Percentiles rank a stretch among this genome's conserved stretches.
Conservation (phyloP, 192 early-diverging fungal species). For the Backusella tarrabulga region DNA sequence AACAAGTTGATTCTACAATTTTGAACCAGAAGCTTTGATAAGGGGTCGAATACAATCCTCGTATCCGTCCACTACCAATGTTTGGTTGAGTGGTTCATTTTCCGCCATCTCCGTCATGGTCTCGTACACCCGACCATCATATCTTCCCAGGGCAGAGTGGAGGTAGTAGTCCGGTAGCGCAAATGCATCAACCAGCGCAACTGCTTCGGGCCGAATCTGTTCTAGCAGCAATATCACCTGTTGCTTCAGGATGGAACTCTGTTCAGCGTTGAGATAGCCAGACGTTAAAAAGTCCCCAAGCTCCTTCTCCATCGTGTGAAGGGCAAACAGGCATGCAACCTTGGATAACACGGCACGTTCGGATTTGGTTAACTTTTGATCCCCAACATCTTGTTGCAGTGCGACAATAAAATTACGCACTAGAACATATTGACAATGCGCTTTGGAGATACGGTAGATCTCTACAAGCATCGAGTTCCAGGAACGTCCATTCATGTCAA, state of each 20-base stretch:
- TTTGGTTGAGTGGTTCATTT: constrained; percentile 73
- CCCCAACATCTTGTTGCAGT: constrained; percentile 29
- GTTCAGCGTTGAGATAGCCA: constrained; percentile 51
- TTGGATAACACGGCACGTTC: constrained; percentile 35
- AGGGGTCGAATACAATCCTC: constrained; percentile 32
- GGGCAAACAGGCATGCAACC: constrained; percentile 53
- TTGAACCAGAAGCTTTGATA: neutral
- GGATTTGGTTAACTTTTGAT: constrained; percentile 35
- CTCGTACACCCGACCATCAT: constrained; percentile 83
- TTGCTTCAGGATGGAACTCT: constrained; percentile 47
- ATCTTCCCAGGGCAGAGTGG: constrained; percentile 73
- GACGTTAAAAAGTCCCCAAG: constrained; percentile 57
- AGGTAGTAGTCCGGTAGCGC: constrained; percentile 72
- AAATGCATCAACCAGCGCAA: constrained; percentile 83
- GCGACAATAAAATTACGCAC: constrained; percentile 70
- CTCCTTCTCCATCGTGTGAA: constrained; percentile 69
- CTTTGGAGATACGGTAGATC: constrained; percentile 70
- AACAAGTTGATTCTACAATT: neutral
- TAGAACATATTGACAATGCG: constrained; percentile 80
- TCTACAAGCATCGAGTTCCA: constrained; percentile 82
- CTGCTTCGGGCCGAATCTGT: constrained; percentile 70
- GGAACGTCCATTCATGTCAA: constrained; percentile 58
- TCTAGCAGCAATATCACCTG: constrained; percentile 53
- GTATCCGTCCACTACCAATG: constrained; percentile 54
- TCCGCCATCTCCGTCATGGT: constrained; percentile 71